These are phyloP conservation scores for Schizosaccharomyces octosporus DNA, from an alignment of 805 yeast species.

Conservation along the genomic window DNA sequence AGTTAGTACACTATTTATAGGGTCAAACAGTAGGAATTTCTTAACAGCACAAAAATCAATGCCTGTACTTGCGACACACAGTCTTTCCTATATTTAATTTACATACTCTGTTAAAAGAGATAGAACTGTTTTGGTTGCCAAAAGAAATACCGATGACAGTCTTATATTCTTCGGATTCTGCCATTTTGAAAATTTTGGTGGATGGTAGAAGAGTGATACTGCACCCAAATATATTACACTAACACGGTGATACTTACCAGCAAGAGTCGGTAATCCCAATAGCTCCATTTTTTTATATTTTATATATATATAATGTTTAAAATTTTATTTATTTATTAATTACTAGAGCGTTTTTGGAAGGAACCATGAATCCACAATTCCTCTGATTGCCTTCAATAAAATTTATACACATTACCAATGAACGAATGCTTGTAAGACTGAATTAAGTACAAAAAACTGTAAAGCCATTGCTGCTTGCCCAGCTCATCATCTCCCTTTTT, in stretches of 20 bases:
- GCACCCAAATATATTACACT: background rate
- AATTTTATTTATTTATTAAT: background rate
- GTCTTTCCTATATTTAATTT: background rate
- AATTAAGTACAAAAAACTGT: too few relatives aligned
- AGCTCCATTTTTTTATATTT: too few relatives aligned
- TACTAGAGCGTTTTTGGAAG: background rate
- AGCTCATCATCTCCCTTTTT: too few relatives aligned
- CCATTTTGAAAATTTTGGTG: background rate
- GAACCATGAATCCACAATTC: too few relatives aligned
- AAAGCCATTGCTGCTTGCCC: too few relatives aligned
- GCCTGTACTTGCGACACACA: background rate
- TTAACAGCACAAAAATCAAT: background rate
- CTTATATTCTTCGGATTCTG: constrained; percentile 5
- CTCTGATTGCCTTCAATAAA: too few relatives aligned
- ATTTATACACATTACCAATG: too few relatives aligned
- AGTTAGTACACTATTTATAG: background rate
- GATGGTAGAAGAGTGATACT: background rate
- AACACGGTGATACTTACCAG: background rate
- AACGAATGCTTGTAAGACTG: too few relatives aligned
- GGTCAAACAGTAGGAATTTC: background rate
- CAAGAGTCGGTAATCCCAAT: too few relatives aligned
- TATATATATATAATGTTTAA: background rate
- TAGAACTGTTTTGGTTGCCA: constrained; percentile 88
- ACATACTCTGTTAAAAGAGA: constrained; percentile 31
- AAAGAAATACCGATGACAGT: constrained; percentile 81